Conservation (phyloP, 805 yeast genomes). For the Candida krabiensis region DNA sequence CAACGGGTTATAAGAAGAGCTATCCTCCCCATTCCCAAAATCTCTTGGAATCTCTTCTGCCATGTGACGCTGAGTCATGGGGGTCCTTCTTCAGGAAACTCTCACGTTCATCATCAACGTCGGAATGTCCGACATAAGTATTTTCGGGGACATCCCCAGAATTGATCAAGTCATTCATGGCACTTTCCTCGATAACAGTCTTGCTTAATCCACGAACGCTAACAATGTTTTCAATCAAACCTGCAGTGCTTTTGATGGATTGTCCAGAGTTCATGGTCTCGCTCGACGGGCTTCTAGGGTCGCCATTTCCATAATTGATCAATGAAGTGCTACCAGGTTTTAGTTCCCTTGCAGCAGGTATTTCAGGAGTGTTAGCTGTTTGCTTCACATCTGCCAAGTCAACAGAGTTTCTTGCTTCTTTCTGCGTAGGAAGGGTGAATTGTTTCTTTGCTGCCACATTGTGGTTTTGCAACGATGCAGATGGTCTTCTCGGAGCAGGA, state of each 20-base stretch:
- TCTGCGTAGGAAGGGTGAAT: constrained; percentile 20
- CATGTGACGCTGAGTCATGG: neutral
- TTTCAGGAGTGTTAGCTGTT: constrained; percentile 4
- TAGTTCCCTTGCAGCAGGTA: neutral
- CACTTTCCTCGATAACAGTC: constrained; percentile 72
- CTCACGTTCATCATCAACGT: constrained; percentile 9
- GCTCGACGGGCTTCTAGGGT: constrained; percentile 5
- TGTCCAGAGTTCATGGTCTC: constrained; percentile 11
- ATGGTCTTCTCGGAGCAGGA: constrained; percentile 1
- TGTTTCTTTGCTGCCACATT: constrained; percentile 11
- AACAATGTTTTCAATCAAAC: constrained; percentile 80
- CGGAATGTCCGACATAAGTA: constrained; percentile 3
- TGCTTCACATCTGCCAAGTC: constrained; percentile 25
- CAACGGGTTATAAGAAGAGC: neutral
- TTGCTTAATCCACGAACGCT: constrained; percentile 81
- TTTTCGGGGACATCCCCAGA: constrained; percentile 9
- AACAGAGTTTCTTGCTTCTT: constrained; percentile 18
- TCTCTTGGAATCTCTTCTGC: constrained; percentile 23
- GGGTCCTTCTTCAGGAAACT: constrained; percentile 4
- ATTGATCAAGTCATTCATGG: constrained; percentile 37
- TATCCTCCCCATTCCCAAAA: constrained; percentile 25
- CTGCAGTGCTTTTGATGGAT: constrained; percentile 42
- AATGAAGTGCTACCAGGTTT: neutral
- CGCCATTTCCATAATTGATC: neutral
- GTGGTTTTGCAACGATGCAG: constrained; percentile 2